Evolutionary conservation across 176 grass and related monocot species (phyloP), one percentile per base, ranked within the genome.

Genomic region (Raddia distichophylla): DNA sequence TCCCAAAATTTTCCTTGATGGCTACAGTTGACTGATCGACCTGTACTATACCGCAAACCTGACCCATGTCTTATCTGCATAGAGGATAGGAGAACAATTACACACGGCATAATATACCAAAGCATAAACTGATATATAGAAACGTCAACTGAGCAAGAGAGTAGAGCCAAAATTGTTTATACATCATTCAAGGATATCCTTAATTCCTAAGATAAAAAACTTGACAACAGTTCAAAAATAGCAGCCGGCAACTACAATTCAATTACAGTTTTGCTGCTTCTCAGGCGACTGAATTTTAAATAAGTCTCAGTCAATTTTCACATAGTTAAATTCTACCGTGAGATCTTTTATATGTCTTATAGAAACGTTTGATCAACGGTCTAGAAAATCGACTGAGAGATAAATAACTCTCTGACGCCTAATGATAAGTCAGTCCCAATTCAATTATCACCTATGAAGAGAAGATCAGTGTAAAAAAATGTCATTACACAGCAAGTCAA

Each of bases 21-120:
- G 88, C 94, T 58, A 97, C 86, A 35, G 83, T 91, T 51, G 91
- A 97, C 71, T 97, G 94, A 56, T 88, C 67, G 60, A 97, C 91
- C 79, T 91, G 86, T 16, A 85, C 79, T 57, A 87, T 87, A 80
- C 88, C 73, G 16, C 85, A 72, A 67, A 46, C 13, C 57, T 87
- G 89, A 58, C 91, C 91, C 91, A 97, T 93, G 77, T 19, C 64
- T 85, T 83, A 34, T 55, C 87, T 94, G 76, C 55, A 85, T 17
- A 84, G 55, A 70, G 47, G 9, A 22, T 76, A 69, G 62, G 11
- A 75, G 37, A 51, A 68, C 37, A 46, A 40, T 80, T 49, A 78
- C 43, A 22, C 10, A 64, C 16, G 33, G 8, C 64, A 47, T 13
- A 44, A 6, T 32, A 2, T 65, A 87, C 4, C 10, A 32, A 50